Percentiles rank a stretch among this genome's conserved stretches.
phyloP scores from a whole-genome alignment of 805 yeast genomes.

The Diddensiella santjacobensis region DNA sequence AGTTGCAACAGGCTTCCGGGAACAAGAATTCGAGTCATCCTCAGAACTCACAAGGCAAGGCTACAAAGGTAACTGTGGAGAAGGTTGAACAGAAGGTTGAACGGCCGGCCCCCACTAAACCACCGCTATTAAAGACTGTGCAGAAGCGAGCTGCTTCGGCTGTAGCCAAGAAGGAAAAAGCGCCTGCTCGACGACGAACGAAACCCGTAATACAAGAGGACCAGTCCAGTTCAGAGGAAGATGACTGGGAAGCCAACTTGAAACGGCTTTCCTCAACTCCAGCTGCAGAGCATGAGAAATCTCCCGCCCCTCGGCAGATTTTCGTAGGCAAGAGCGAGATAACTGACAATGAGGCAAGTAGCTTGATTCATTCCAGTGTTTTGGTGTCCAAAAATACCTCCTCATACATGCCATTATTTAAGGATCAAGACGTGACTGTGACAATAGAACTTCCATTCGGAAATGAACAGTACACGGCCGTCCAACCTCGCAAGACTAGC shows the following conservation, averaged over 20 bases:
- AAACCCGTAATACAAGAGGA: no score
- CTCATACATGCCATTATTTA: conserved; percentile 9
- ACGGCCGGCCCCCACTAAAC: background rate
- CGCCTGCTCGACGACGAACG: conserved; percentile 4
- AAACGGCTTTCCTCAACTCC: conserved; percentile 10
- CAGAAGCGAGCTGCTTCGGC: background rate
- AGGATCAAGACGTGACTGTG: conserved; percentile 5
- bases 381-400: background rate
- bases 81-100: background rate
- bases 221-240: conserved; percentile 6
- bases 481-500: conserved; percentile 15
- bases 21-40: conserved; percentile 11
- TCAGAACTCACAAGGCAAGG: conserved; percentile 1
- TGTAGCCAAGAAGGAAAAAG: background rate
- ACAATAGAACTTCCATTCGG: conserved; percentile 21
- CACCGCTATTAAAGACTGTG: conserved; percentile 2
- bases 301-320: background rate
- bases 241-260: conserved; percentile 16
- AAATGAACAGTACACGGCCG: conserved; percentile 18
- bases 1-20: conserved; percentile 12
- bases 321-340: background rate
- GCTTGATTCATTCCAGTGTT: background rate
- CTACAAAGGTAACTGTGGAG: background rate
- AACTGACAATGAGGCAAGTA: background rate
- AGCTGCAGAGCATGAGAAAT: background rate